Evolutionary conservation across 1,284 basidiomycete genomes (phyloP).

Genomic region (Ceratobasidium papillatum): DNA sequence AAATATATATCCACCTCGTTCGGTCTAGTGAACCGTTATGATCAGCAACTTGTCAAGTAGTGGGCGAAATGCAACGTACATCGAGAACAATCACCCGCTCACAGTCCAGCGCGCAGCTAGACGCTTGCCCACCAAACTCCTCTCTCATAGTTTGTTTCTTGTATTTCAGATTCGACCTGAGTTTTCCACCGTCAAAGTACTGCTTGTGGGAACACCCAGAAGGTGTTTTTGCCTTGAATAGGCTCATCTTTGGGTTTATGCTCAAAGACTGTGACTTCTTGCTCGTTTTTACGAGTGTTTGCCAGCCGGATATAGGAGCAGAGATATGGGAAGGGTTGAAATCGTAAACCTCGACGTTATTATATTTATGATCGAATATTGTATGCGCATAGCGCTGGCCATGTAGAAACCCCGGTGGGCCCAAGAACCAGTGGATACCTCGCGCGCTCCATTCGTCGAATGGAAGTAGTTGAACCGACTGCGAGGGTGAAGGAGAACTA

Average conservation of each 20-base stretch:
- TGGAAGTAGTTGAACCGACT: not conserved
- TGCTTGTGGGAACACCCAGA: conserved; percentile 6
- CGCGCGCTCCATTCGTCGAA: conserved; percentile 27
- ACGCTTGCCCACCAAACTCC: not conserved
- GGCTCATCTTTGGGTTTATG: conserved; percentile 6
- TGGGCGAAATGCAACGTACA: not conserved
- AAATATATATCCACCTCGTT: conserved; percentile 4
- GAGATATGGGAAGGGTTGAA: conserved; percentile 26
- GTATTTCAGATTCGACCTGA: conserved; percentile 13
- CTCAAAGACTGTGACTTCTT: not conserved
- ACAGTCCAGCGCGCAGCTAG: conserved; percentile 2
- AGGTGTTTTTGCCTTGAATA: not conserved
- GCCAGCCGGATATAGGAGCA: conserved; percentile 13
- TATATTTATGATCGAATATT: not conserved
- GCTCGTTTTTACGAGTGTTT: not conserved
- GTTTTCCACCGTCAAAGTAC: conserved; percentile 15
- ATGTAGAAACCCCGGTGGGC: conserved; percentile 9
- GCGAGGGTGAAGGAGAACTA: not conserved
- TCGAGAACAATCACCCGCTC: conserved; percentile 25
- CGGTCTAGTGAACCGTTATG: not conserved
- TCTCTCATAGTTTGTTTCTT: conserved; percentile 31
- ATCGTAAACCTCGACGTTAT: conserved; percentile 26
- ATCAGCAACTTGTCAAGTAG: not conserved
- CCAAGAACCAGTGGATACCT: conserved; percentile 14
- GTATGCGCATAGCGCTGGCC: conserved; percentile 18